Evolutionary conservation across 192 early-diverging fungal genomes (phyloP).

Genomic region (Linnemannia exigua): DNA sequence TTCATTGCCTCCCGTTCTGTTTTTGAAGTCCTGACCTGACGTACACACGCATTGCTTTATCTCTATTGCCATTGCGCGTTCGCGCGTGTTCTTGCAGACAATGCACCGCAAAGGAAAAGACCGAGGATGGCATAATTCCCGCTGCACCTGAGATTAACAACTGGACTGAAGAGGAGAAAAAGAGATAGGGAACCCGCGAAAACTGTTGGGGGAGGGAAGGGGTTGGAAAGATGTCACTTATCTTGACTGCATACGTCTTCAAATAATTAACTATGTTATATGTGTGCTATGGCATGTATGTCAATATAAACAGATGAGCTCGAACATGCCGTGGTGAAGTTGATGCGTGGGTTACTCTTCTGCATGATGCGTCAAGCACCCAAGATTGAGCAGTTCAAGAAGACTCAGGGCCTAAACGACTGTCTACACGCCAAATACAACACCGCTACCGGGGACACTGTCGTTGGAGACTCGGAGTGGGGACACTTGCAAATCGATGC

Average conservation of each 20-base stretch:
- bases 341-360: slow-evolving; percentile 85
- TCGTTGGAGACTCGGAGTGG: slow-evolving; percentile 86
- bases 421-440: slow-evolving; percentile 90
- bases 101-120: not conserved
- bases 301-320: slow-evolving; percentile 71
- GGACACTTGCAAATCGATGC: slow-evolving; percentile 91
- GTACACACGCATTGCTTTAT: not conserved
- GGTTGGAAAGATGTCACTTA: not conserved
- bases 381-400: slow-evolving; percentile 88
- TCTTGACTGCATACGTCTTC: not conserved
- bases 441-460: slow-evolving; percentile 84
- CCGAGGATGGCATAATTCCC: not conserved
- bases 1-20: slow-evolving; percentile 5
- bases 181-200: not conserved
- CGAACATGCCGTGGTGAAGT: slow-evolving; percentile 87
- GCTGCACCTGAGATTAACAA: not conserved
- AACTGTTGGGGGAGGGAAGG: not conserved
- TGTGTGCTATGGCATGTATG: not conserved
- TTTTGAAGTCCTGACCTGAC: not conserved
- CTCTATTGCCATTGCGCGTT: not conserved
- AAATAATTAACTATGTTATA: not conserved
- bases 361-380: slow-evolving; percentile 84
- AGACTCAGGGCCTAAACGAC: slow-evolving; percentile 77
- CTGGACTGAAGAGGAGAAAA: not conserved
- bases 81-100: not conserved